Evolutionary conservation across 331 rosid genomes (phyloP), one percentile per base, ranked within the genome.

Genomic region (Erythrophleum ivorense): DNA sequence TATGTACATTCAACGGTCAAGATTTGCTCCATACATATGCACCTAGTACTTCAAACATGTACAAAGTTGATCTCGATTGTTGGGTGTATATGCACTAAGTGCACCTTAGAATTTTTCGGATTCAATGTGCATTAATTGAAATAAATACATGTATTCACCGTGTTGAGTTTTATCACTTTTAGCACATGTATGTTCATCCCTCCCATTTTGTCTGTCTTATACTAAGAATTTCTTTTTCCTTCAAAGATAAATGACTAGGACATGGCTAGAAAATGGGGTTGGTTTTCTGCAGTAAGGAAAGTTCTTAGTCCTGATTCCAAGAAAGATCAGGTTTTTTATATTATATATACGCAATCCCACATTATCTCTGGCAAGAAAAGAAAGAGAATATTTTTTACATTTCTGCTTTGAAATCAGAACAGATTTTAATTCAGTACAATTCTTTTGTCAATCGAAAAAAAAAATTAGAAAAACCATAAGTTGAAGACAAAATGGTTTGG

Each of bases 211-310:
- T 76, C 64, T 73, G 33, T 71, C 3, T 54, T 43, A 48, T 57
- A 79, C 77, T 38, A 29, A 81, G 33, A 43, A 64, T 79, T 73
- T 76, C 6, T 6, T 10, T 53, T 54, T 24, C 6, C 50, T 5
- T 38, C 29, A 18, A 75, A 79, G 84, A 63, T 75, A 81, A 85
- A 76, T 58, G 74, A 54, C 6, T 70, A 73, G 87, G 70, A 86
- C 65, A 91, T 92, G 98, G 96, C 96, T 84, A 94, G 85, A 84
- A 92, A 80, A 86, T 91, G 96, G 66, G 83, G 87, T 71, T 94
- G 97, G 90, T 91, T 94, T 87, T 85, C 94, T 81, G 90, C 91
- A 58, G 85, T 94, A 76, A 94, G 91, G 93, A 92, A 85, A 83
- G 89, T 87, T 88, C 86, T 92, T 74, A 80, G 71, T 79, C 50